Base-by-base conservation (phyloP, 2,329 filamentous ascomycete species). In the Neonectria punicea region DNA sequence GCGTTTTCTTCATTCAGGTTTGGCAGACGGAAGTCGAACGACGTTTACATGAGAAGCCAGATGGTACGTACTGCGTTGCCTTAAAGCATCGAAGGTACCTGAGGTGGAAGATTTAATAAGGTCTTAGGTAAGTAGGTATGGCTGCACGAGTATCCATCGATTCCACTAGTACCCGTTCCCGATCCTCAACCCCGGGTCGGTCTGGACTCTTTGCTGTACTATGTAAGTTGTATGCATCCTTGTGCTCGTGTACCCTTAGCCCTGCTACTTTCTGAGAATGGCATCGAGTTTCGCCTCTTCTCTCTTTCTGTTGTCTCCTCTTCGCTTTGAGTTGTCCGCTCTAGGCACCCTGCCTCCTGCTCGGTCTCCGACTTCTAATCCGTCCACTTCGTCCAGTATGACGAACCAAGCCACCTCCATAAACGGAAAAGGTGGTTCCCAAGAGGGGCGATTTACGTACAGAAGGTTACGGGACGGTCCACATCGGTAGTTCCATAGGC, bases 391-490 rank as follows among this genome's bases (percentile, higher is more conserved):
- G 20, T 41, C 53, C n/a, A 46, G 18, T n/a, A 47, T 53, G 41
- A 34, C 47, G 50, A 63, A 49, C 47, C 56, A 54, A 58, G 55
- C 61, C 61, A 54, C 61, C 28, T 30, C 55, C 55, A 58, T 20
- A 51, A 41, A 51, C 49, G 60, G 53, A 34, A 32, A 54, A 49
- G 34, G 49, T 34, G 56, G 61, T 51, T 64, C 50, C 39, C 34
- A 54, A 36, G 56, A 50, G 61, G 61, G 61, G 50, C 61, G 44
- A 49, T 59, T 64, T 64, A 59, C 61, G 56, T 59, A 64, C 61
- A 59, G 56, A 53, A 60, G 55, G 30, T 44, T 49, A 64, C 30
- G 51, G 50, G 50, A 64, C 44, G 50, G 49, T 56, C 61, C 61
- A 64, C 61, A 58, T 46, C 55, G 61, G 56, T 44, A 64, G 44